Base-by-base conservation (phyloP, 768 basidiomycete genomes). In the Trichaptum fuscoviolaceum region DNA sequence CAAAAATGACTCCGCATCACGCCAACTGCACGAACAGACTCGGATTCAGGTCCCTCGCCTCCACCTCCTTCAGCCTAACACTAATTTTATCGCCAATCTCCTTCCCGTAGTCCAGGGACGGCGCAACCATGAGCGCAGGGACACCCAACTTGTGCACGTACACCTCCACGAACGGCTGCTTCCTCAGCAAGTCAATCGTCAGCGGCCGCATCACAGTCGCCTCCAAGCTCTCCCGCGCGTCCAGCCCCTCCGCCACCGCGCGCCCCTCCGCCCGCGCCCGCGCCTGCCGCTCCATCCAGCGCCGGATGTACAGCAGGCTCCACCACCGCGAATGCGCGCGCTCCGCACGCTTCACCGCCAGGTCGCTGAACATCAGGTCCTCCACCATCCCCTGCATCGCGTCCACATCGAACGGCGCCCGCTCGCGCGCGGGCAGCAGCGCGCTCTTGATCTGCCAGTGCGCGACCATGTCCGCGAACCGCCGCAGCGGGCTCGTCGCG, bases 401-500 rank as follows among this genome's bases (percentile, higher is more conserved):
- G 34, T 79, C 76, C 2, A 70, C 62, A 34, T 78, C 78, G 71
- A 91, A 88, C 3, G 81, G 74, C 3, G 82, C 78, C 1, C 73
- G 71, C 57, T 79, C 76, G 60, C 65, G 66, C 6, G 73, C 74
- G 15, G 74, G 76, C 7, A 90, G 77, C 12, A 99, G 76, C 6
- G 84, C 85, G 63, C 88, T 80, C 73, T 97, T 96, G 76, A 99
- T 86, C 75, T 99, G 96, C 94, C 95, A 99, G 77, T 99, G 97
- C 10, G 80, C 78, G 15, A 95, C 75, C 65, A 97, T 75, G 75
- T 99, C 97, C 36, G 78, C 76, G 75, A 87, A 97, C 58, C 97
- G 87, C 57, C 97, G 85, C 58, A 99, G 78, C 0, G 97, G 97
- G 6, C 91, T 93, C 9, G 97, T 98, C 9, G 84, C 87, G 24